Percentiles rank a stretch among this genome's conserved stretches.
These are phyloP conservation scores for Neurospora africana DNA, from an alignment of 495 filamentous ascomycete species.

Conservation along the genomic window DNA sequence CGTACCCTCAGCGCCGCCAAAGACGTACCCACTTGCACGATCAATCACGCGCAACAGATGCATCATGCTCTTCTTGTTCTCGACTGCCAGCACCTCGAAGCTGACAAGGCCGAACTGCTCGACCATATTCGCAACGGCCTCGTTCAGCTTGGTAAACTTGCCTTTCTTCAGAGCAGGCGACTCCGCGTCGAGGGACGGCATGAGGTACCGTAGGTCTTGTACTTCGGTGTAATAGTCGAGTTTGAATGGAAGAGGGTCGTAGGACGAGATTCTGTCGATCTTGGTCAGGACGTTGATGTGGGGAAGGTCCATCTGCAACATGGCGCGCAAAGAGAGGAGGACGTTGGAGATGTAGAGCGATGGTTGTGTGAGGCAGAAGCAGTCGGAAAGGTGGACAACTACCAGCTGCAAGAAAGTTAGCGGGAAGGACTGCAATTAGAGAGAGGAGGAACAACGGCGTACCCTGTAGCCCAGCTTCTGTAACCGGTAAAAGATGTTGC, in stretches of 20 bases:
- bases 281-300: slow-evolving; percentile 95
- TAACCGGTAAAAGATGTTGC: slow-evolving; percentile 80
- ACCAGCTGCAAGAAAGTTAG: slow-evolving; percentile 53
- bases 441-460: slow-evolving; percentile 17
- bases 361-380: slow-evolving; percentile 79
- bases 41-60: slow-evolving; percentile 77
- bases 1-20: slow-evolving; percentile 80
- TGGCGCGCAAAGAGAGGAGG: slow-evolving; percentile 82
- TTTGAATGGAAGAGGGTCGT: slow-evolving; percentile 79
- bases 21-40: slow-evolving; percentile 83
- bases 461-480: slow-evolving; percentile 92
- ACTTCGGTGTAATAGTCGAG: slow-evolving; percentile 96
- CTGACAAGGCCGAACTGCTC: slow-evolving; percentile 79
- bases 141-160: slow-evolving; percentile 76
- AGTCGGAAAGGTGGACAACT: slow-evolving; percentile 81
- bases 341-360: slow-evolving; percentile 91
- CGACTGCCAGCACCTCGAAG: slow-evolving; percentile 90
- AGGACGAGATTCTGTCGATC: slow-evolving; percentile 76
- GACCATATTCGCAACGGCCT: slow-evolving; percentile 75
- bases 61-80: slow-evolving; percentile 96
- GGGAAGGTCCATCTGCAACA: slow-evolving; percentile 95
- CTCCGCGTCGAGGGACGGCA: slow-evolving; percentile 62
- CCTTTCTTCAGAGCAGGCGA: slow-evolving; percentile 42
- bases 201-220: slow-evolving; percentile 78
- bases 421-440: background rate